Percentiles rank a stretch among this genome's conserved stretches.
These are phyloP conservation scores for Nemophila menziesii DNA, from an alignment of 257 asterid genomes.

Conservation along the genomic window DNA sequence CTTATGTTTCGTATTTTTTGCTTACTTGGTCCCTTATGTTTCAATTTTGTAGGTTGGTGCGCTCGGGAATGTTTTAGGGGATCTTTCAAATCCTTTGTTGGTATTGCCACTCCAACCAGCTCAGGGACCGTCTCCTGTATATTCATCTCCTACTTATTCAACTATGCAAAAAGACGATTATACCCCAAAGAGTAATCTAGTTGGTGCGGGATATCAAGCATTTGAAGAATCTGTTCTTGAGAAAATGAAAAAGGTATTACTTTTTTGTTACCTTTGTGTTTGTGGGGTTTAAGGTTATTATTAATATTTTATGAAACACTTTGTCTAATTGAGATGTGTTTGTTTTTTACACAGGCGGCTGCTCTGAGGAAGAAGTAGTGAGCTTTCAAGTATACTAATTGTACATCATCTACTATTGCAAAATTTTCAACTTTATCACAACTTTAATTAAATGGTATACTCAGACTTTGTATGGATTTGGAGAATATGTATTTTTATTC, in stretches of 20 bases:
- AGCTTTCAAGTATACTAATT: too few species aligned
- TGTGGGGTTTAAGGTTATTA: not conserved
- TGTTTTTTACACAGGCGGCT: constrained; percentile 1
- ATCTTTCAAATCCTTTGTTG: constrained; percentile 69
- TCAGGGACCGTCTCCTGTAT: constrained; percentile 36
- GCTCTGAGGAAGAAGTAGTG: constrained; percentile 10
- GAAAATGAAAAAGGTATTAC: constrained; percentile 49
- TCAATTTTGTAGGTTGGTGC: constrained; percentile 37
- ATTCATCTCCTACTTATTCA: constrained; percentile 22
- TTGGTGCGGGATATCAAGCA: constrained; percentile 58
- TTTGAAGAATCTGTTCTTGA: constrained; percentile 71
- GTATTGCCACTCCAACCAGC: constrained; percentile 56
- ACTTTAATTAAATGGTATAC: too few species aligned
- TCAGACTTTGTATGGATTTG: too few species aligned
- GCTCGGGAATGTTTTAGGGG: constrained; percentile 51
- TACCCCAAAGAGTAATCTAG: constrained; percentile 36
- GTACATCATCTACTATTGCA: too few species aligned
- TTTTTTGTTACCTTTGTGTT: not conserved
- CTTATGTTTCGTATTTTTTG: not conserved
- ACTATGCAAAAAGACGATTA: constrained; percentile 28
- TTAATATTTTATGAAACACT: not conserved
- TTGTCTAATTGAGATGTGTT: not conserved
- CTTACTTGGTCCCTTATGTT: not conserved
- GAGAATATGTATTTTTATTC: too few species aligned
- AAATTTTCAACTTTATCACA: too few species aligned